These are phyloP conservation scores for Blastocystis sp. DNA, from an alignment of 352 stramenopile genomes.

Conservation along the genomic window DNA sequence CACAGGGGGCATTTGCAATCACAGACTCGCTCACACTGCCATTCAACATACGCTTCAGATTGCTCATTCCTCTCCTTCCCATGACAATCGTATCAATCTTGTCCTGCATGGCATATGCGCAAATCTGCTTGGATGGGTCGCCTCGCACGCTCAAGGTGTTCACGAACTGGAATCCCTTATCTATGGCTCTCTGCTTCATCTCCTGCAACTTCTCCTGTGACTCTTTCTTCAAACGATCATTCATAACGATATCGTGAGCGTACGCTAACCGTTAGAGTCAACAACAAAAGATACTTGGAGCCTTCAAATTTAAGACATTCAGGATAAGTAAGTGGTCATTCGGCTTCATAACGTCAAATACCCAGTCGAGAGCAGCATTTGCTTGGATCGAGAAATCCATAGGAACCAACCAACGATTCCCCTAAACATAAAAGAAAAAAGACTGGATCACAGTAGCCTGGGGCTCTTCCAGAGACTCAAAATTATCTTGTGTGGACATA, in stretches of 20 bases:
- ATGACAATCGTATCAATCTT: slow-evolving; percentile 61
- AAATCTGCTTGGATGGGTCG: slow-evolving; percentile 47
- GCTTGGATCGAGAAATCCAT: slow-evolving; percentile 59
- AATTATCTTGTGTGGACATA: slow-evolving; percentile 42
- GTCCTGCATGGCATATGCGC: not conserved
- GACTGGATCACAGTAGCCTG: slow-evolving; percentile 1
- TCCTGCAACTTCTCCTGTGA: slow-evolving; percentile 34
- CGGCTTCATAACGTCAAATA: slow-evolving; percentile 43
- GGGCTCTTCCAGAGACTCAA: slow-evolving; percentile 35
- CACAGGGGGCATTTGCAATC: slow-evolving; percentile 45
- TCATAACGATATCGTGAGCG: slow-evolving; percentile 58
- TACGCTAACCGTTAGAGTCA: slow-evolving; percentile 16
- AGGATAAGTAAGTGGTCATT: slow-evolving; percentile 41
- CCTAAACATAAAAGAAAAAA: not conserved
- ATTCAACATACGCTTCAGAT: slow-evolving; percentile 52
- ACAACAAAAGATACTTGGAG: not conserved
- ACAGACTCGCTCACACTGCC: slow-evolving; percentile 29
- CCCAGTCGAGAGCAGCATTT: slow-evolving; percentile 46
- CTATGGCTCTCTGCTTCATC: slow-evolving; percentile 1
- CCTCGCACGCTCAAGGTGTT: slow-evolving; percentile 18
- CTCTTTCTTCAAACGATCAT: slow-evolving; percentile 57
- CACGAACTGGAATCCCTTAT: slow-evolving; percentile 54
- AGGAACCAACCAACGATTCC: slow-evolving; percentile 45
- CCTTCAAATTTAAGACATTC: slow-evolving; percentile 57
- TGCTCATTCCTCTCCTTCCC: slow-evolving; percentile 61